Evolutionary conservation across 352 stramenopile species (phyloP).

Genomic region (Globisporangium iwayamae): DNA sequence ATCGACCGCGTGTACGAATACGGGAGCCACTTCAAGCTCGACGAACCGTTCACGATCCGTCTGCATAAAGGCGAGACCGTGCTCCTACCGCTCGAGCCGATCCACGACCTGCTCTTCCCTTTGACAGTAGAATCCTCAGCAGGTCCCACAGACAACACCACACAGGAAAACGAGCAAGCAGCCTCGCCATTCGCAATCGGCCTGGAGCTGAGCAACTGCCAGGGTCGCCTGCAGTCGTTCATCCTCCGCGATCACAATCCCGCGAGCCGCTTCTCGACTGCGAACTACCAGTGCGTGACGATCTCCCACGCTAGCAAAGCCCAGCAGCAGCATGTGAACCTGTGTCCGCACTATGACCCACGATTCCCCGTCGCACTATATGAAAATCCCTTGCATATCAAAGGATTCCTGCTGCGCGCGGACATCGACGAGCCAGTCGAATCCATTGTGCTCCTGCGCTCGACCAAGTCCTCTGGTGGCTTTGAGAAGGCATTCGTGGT

Average conservation of each 20-base stretch:
- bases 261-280: slow-evolving; percentile 23
- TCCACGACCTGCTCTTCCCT: slow-evolving; percentile 22
- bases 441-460: slow-evolving; percentile 25
- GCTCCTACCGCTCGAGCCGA: slow-evolving; percentile 27
- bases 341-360: slow-evolving; percentile 27
- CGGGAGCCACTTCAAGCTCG: slow-evolving; percentile 22
- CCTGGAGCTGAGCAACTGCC: slow-evolving; percentile 31
- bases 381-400: slow-evolving; percentile 18
- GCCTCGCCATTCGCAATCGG: slow-evolving; percentile 17
- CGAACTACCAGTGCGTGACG: slow-evolving; percentile 32
- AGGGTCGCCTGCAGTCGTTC: slow-evolving; percentile 23
- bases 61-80: slow-evolving; percentile 22
- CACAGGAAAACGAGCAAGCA: not conserved
- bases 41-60: slow-evolving; percentile 25
- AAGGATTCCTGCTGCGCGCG: slow-evolving; percentile 28
- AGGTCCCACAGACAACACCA: not conserved
- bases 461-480: slow-evolving; percentile 21
- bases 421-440: slow-evolving; percentile 13
- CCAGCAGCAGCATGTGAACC: slow-evolving; percentile 16
- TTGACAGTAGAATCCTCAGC: not conserved
- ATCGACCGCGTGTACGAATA: slow-evolving; percentile 25
- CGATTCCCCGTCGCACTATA: slow-evolving; percentile 18
- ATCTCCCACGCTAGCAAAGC: slow-evolving; percentile 12
- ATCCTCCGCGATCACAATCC: slow-evolving; percentile 16
- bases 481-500: slow-evolving; percentile 21